Base-by-base conservation (phyloP, 768 basidiomycete genomes). In the Amanita phalloides region DNA sequence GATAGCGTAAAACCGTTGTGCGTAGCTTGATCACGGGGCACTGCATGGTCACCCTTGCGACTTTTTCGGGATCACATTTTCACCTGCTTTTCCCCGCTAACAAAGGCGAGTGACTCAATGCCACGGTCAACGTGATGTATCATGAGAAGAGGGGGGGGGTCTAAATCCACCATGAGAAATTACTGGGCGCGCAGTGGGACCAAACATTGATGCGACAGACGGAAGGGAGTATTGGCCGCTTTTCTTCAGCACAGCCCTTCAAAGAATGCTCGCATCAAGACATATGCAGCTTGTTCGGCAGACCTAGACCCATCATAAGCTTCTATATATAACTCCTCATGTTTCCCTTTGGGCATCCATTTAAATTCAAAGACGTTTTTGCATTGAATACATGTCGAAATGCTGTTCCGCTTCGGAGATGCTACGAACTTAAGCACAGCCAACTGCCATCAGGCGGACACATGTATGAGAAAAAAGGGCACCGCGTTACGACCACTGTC, bases 401-500 rank as follows among this genome's bases (percentile, higher is more conserved):
- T 42, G 41, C 6, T 23, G 41, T 23, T 42, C 41, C 20, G 8
- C n/a, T 30, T 30, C 44, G n/a, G n/a, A n/a, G 28, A 30, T 30
- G 26, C 7, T 32, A 30, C 3, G n/a, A n/a, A 26, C 11, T 9
- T 32, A 28, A 17, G 32, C 8, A 35, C 20, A 32, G 20, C 30
- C 21, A 35, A 11, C 33, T 9, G 20, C 21, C 23, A 25, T 21
- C 25, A 39, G 48, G 48, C 36, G 26, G 37, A 38, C 48, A 39
- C 37, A 49, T 39, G 48, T 49, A 39, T 49, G 48, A 49, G 37
- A 49, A 49, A 49, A 49, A 49, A 32, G 35, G 35, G 33, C 36
- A 25, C 23, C 38, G 33, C 26, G 35, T 13, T 23, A 49, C 28
- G 14, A 30, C 13, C 43, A 42, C 1, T 7, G 11, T 33, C 21